A percentile compares a stretch with the other conserved stretches of the same genome.
These are phyloP conservation scores for Russula brevipes DNA, from an alignment of 768 basidiomycete species.

Conservation along the genomic window DNA sequence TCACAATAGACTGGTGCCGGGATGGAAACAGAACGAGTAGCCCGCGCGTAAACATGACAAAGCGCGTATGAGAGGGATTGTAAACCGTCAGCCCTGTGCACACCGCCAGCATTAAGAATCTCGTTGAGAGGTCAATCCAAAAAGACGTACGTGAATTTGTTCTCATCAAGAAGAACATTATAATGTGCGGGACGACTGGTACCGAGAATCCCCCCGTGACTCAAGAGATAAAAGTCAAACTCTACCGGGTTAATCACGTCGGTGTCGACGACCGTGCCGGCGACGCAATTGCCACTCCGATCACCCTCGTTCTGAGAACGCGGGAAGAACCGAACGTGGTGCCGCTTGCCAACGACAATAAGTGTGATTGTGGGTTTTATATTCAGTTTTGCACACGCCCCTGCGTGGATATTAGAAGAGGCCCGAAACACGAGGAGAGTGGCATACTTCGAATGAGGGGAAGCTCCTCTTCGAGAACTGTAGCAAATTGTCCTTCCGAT, in stretches of 20 bases:
- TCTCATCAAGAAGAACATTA: constrained; percentile 48
- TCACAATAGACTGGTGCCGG: constrained; percentile 79
- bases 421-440: not conserved
- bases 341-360: constrained; percentile 75
- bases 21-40: constrained; percentile 77
- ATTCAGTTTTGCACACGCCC: constrained; percentile 52
- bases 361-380: constrained; percentile 68
- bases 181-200: constrained; percentile 68
- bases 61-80: constrained; percentile 70
- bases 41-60: constrained; percentile 76
- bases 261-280: constrained; percentile 73
- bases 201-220: constrained; percentile 71
- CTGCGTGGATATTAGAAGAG: constrained; percentile 36
- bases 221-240: constrained; percentile 74
- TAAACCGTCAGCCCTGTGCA: constrained; percentile 53
- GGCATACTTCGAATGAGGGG: constrained; percentile 50
- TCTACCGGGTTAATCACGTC: constrained; percentile 67
- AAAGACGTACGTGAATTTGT: constrained; percentile 50
- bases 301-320: constrained; percentile 44
- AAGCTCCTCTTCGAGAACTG: constrained; percentile 53
- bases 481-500: constrained; percentile 50
- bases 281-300: constrained; percentile 64
- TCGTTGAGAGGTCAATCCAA: not conserved
- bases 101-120: constrained; percentile 11
- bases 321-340: constrained; percentile 64